Conservation (phyloP, 345 rosid species). For the Brassica napus region DNA sequence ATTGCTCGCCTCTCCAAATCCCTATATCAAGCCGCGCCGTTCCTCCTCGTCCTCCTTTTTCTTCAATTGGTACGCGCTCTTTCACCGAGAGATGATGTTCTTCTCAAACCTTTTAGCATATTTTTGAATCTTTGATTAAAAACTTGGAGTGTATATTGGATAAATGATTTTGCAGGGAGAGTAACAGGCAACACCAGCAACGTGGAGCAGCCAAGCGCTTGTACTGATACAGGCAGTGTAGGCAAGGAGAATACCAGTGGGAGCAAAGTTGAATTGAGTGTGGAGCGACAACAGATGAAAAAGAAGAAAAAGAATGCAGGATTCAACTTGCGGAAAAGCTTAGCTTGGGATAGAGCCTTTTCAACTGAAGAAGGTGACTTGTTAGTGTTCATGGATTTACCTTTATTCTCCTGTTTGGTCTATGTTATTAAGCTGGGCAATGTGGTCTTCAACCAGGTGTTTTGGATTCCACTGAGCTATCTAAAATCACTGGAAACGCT, state of each 20-base stretch:
- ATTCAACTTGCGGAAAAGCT: conserved; percentile 80
- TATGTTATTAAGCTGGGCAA: conserved; percentile 16
- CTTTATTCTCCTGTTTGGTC: conserved; percentile 17
- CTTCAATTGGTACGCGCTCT: conserved; percentile 43
- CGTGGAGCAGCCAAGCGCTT: conserved; percentile 25
- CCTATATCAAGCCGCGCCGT: conserved; percentile 43
- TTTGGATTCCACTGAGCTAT: conserved; percentile 66
- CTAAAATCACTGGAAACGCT: conserved; percentile 58
- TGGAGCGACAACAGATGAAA: conserved; percentile 83
- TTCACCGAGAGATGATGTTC: not conserved
- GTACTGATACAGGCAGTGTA: conserved; percentile 26
- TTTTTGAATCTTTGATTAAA: not conserved
- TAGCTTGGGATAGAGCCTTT: conserved; percentile 91
- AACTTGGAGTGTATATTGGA: not conserved
- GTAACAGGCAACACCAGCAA: conserved; percentile 22
- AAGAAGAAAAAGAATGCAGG: conserved; percentile 82
- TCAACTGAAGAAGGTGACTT: conserved; percentile 83
- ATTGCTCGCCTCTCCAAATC: conserved; percentile 70
- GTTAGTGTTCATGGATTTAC: not conserved
- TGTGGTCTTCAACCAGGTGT: conserved; percentile 50
- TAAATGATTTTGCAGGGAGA: conserved; percentile 34
- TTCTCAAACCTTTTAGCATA: not conserved
- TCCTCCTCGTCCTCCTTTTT: conserved; percentile 35
- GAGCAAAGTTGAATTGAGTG: conserved; percentile 54
- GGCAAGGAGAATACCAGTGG: conserved; percentile 53